Evolutionary conservation across 2,329 filamentous ascomycete genomes (phyloP).

Genomic region (Diaporthe caulivora): DNA sequence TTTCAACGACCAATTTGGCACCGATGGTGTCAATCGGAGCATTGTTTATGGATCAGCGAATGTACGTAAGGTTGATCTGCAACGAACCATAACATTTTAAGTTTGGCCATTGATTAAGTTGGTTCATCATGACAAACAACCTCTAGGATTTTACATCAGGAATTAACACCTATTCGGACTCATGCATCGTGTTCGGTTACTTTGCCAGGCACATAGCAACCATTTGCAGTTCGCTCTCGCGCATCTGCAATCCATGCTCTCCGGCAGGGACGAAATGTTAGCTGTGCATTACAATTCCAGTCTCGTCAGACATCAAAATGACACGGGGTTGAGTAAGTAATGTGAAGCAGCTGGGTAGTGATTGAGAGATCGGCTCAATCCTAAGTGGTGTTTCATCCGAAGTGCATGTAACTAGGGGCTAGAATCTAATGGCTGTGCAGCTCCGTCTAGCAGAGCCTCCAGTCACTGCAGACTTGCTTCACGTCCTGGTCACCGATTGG

Average conservation of each 20-base stretch:
- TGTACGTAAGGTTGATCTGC: background rate
- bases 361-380: slow-evolving; percentile 12
- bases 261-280: no score
- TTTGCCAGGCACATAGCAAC: no score
- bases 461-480: background rate
- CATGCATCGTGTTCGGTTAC: background rate
- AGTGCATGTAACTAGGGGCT: slow-evolving; percentile 17
- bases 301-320: background rate
- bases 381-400: slow-evolving; percentile 17
- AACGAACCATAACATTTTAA: background rate
- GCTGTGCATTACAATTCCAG: background rate
- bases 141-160: background rate
- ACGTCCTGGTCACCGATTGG: slow-evolving; percentile 10
- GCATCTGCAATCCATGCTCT: no score
- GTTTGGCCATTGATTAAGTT: background rate
- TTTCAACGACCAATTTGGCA: background rate
- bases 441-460: no score
- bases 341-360: slow-evolving; percentile 4
- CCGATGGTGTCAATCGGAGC: background rate
- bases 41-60: background rate
- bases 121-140: no score
- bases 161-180: background rate
- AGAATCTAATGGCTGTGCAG: background rate
- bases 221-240: background rate
- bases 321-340: background rate